Evolutionary conservation across 169 alveolate species (phyloP).

Genomic region (Plasmodium gaboni): DNA sequence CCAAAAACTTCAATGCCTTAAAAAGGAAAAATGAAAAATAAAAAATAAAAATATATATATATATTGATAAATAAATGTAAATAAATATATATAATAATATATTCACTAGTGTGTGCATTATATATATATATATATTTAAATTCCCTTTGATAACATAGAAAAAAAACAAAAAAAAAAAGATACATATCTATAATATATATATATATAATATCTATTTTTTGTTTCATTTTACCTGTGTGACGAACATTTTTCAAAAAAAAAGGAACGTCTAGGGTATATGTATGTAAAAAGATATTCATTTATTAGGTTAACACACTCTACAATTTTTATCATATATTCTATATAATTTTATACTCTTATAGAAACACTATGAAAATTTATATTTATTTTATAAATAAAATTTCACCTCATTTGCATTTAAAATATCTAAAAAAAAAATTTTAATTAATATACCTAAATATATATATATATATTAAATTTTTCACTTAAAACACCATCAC

Average conservation of each 20-base stretch:
- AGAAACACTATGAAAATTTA: too few species aligned
- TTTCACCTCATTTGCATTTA: too few species aligned
- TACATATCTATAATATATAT: background rate
- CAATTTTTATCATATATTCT: background rate
- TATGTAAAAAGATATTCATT: conserved; percentile 68
- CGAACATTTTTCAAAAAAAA: conserved; percentile 77
- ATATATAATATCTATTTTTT: background rate
- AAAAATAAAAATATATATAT: background rate
- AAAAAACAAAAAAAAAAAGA: background rate
- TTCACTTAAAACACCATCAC: too few species aligned
- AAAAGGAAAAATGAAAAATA: background rate
- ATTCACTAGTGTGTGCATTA: background rate
- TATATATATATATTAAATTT: too few species aligned
- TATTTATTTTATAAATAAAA: too few species aligned
- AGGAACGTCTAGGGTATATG: conserved; percentile 72
- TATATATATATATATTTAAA: background rate
- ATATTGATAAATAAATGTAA: background rate
- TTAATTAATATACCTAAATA: too few species aligned
- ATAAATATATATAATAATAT: background rate
- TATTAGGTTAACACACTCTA: conserved; percentile 11
- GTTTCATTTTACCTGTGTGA: conserved; percentile 54
- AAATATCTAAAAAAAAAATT: too few species aligned
- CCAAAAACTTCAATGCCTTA: conserved; percentile 72
- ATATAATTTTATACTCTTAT: too few species aligned
- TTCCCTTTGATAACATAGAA: too few species aligned